phyloP scores from a whole-genome alignment of 2,329 filamentous ascomycete species.

The Cercospora sesami region DNA sequence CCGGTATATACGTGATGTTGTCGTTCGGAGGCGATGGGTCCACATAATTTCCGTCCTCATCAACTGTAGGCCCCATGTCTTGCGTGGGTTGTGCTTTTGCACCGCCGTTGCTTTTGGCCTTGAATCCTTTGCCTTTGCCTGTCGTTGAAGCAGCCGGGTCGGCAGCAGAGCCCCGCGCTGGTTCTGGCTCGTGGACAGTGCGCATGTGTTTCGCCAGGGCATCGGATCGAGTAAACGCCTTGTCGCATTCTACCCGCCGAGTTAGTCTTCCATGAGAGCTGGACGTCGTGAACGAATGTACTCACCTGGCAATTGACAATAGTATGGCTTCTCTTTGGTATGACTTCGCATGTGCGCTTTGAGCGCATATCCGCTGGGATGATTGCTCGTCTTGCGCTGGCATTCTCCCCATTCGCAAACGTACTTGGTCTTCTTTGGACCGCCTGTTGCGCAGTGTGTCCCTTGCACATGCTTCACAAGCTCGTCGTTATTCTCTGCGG shows the following conservation, averaged over 20 bases:
- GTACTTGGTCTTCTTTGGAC: conserved; percentile 86
- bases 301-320: conserved; percentile 88
- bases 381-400: conserved; percentile 79
- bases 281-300: background rate
- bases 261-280: conserved; percentile 18
- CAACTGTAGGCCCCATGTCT: conserved; percentile 31
- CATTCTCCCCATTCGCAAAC: conserved; percentile 98
- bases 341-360: conserved; percentile 98
- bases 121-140: conserved; percentile 49
- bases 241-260: conserved; percentile 75
- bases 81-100: conserved; percentile 28
- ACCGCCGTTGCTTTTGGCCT: conserved; percentile 35
- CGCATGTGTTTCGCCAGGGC: conserved; percentile 98
- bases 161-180: conserved; percentile 66
- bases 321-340: conserved; percentile 97
- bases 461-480: conserved; percentile 65
- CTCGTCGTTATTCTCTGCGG: conserved; percentile 53
- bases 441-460: conserved; percentile 74
- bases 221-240: conserved; percentile 92
- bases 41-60: conserved; percentile 36
- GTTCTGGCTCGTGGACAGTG: conserved; percentile 96
- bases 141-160: conserved; percentile 61
- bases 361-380: conserved; percentile 92
- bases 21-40: conserved; percentile 49
- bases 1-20: conserved; percentile 60